Evolutionary conservation across 257 asterid species (phyloP), one percentile per base, ranked within the genome.

Genomic region (Eucommia ulmoides): DNA sequence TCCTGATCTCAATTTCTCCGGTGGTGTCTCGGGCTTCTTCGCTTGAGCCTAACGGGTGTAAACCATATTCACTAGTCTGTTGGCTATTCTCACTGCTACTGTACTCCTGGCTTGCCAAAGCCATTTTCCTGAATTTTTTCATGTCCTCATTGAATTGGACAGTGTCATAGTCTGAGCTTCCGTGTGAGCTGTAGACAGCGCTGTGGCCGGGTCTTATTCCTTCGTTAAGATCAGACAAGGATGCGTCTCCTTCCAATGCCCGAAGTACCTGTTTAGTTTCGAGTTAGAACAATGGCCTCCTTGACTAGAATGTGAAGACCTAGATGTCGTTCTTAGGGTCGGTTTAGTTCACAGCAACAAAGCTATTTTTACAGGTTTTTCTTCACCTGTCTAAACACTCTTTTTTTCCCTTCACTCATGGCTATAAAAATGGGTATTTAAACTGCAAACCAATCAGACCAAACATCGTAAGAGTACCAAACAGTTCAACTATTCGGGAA

Each of bases 131-230:
- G 69, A 87, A 83, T 63, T 83, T 83, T 29, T 65, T 65, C 51
- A 87, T 67, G 55, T 87, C 97, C 64, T 87, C 94, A 62, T 66
- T 87, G 89, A 83, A 87, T 45, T 78, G 77, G 19, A 57, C 52
- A 23, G 81, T 66, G 72, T 76, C 81, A 1, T 58, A 78, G 49
- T 81, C 94, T 1, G 79, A 52, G 74, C 93, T 80, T 56, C 68
- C 84, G 1, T 70, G 64, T 12, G 87, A 70, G 19, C 60, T 79
- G 23, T 65, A 29, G 18, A 35, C 29, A 2, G 58, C n/a, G 49
- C 71, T 71, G 51, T 71, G 77, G 52, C 71, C 86, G 22, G 82
- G 76, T 29, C 65, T 63, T 26, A 62, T 53, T 8, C 74, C 82
- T 33, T 70, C 74, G 33, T 67, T 74, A 51, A 87, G 50, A 17